A percentile compares a stretch with the other conserved stretches of the same genome.
phyloP scores from a whole-genome alignment of 352 stramenopile genomes.

The Phytophthora nicotianae region DNA sequence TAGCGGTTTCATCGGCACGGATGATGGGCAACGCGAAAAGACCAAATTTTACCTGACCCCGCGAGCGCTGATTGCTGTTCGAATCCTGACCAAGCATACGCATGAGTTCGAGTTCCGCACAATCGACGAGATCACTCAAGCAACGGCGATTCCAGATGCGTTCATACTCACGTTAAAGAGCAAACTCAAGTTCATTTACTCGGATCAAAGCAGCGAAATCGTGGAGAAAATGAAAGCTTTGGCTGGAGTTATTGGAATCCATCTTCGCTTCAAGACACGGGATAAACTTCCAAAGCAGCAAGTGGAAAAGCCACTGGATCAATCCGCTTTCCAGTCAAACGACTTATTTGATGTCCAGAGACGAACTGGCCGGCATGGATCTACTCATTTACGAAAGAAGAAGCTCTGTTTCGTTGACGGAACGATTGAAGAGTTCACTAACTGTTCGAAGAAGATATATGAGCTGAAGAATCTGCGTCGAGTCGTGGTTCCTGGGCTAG shows the following conservation, averaged over 20 bases:
- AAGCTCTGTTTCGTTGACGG: slow-evolving; percentile 67
- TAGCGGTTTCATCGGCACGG: slow-evolving; percentile 71
- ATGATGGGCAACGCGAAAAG: slow-evolving; percentile 75
- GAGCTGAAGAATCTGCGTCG: slow-evolving; percentile 59
- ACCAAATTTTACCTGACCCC: slow-evolving; percentile 74
- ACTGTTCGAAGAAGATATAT: slow-evolving; percentile 59
- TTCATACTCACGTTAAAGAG: slow-evolving; percentile 64
- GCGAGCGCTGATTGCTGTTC: slow-evolving; percentile 64
- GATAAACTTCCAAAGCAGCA: slow-evolving; percentile 66
- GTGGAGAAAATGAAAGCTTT: slow-evolving; percentile 67
- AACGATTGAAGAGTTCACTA: slow-evolving; percentile 52
- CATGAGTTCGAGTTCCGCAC: slow-evolving; percentile 77
- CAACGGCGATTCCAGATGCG: slow-evolving; percentile 52
- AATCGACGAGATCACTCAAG: slow-evolving; percentile 59
- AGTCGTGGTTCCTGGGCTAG: slow-evolving; percentile 46
- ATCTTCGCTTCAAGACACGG: slow-evolving; percentile 36
- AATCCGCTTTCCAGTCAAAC: slow-evolving; percentile 46
- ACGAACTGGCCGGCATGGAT: slow-evolving; percentile 61
- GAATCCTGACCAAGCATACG: slow-evolving; percentile 69
- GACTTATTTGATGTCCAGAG: slow-evolving; percentile 63
- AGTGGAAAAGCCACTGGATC: slow-evolving; percentile 37
- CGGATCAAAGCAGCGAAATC: slow-evolving; percentile 60
- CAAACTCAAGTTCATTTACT: slow-evolving; percentile 82
- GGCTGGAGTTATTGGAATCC: slow-evolving; percentile 70
- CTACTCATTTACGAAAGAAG: slow-evolving; percentile 62